A percentile compares a stretch with the other conserved stretches of the same genome.
phyloP scores from a whole-genome alignment of 257 asterid species.

The Solanum ossicruentum region DNA sequence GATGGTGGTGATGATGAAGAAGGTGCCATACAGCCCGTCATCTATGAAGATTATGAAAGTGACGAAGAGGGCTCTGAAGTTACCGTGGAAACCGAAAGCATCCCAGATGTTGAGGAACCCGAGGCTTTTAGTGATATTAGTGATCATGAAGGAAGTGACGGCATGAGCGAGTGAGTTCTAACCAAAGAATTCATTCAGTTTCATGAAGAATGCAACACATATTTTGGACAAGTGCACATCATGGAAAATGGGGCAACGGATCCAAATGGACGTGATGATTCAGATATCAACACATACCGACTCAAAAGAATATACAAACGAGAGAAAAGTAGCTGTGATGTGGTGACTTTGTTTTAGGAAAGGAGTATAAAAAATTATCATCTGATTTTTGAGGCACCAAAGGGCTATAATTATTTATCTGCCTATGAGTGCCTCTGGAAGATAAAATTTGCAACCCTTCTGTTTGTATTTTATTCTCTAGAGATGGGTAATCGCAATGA shows the following conservation, averaged over 20 bases:
- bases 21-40: constrained; percentile 24
- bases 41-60: constrained; percentile 59
- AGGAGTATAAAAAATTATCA: neutral
- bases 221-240: neutral
- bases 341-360: neutral
- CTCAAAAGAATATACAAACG: neutral
- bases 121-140: constrained; percentile 30
- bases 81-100: constrained; percentile 57
- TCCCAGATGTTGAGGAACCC: constrained; percentile 33
- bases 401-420: neutral
- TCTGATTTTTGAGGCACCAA: neutral
- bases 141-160: constrained; percentile 31
- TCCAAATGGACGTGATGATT: neutral
- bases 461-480: neutral
- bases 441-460: neutral
- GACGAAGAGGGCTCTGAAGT: constrained; percentile 47
- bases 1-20: constrained; percentile 51
- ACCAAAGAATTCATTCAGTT: neutral
- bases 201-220: neutral
- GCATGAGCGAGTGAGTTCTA: constrained; percentile 23
- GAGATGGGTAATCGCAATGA: neutral
- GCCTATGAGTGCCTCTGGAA: neutral
- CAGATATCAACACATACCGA: neutral
- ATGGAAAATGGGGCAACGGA: neutral
- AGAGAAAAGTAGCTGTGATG: neutral